Conservation (phyloP, 2,329 filamentous ascomycete genomes). For the Diaporthe nobilis region DNA sequence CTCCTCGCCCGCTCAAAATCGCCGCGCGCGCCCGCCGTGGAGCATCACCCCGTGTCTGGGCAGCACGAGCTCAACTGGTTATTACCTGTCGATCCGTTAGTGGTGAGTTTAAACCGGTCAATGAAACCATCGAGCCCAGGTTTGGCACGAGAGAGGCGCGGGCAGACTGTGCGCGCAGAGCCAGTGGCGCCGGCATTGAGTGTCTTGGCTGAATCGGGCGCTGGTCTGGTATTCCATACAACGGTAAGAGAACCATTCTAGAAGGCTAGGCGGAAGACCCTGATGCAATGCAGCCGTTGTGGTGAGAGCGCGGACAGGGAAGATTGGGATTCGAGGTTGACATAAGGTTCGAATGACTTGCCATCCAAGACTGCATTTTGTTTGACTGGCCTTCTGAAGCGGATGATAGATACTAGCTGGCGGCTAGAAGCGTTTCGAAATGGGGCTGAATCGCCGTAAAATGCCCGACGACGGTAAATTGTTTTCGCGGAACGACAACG, state of each 20-base stretch:
- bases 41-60: not conserved
- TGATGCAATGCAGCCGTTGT: not conserved
- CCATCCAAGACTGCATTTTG: slow-evolving; percentile 20
- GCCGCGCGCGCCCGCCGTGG: not conserved
- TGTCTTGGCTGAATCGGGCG: slow-evolving; percentile 16
- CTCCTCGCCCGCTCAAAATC: not conserved
- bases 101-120: slow-evolving; percentile 2
- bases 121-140: slow-evolving; percentile 4
- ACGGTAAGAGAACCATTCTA: slow-evolving; percentile 11
- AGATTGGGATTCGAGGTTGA: slow-evolving; percentile 16
- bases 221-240: not conserved
- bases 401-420: slow-evolving; percentile 9
- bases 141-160: slow-evolving; percentile 18
- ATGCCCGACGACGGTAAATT: slow-evolving; percentile 8
- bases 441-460: slow-evolving; percentile 5
- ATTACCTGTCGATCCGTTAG: slow-evolving; percentile 13
- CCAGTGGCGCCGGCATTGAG: slow-evolving; percentile 11
- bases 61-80: not conserved
- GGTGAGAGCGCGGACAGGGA: not conserved
- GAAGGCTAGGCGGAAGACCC: slow-evolving; percentile 16
- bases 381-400: slow-evolving; percentile 18
- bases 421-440: slow-evolving; percentile 18
- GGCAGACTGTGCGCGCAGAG: not conserved
- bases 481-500: slow-evolving; percentile 9
- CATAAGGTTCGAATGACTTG: slow-evolving; percentile 41